Base-by-base conservation (phyloP, 2,329 filamentous ascomycete genomes). In the Aciculosporium take region DNA sequence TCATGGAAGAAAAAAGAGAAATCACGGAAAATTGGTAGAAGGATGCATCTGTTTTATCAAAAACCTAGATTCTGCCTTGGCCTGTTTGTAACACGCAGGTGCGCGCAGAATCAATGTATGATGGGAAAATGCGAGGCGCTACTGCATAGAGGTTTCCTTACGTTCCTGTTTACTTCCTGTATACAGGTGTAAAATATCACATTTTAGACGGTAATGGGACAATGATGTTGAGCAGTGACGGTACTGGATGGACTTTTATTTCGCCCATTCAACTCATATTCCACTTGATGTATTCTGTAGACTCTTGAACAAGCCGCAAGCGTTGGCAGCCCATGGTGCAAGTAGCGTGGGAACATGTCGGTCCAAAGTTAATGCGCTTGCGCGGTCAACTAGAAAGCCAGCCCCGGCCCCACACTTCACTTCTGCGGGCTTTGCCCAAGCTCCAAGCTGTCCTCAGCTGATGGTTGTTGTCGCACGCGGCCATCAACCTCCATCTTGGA, bases 111-210 rank as follows among this genome's bases (percentile, higher is more conserved):
- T 53, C 50, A 54, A 53, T 60, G 56, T 60, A 55, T 54, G 40
- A 45, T 43, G 46, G 45, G 56, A 54, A 57, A 56, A 60, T 55
- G 58, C 56, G 53, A 56, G 56, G 57, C 55, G 60, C 58, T 59
- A 60, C 62, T 62, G 61, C 65, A 68, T 68, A 70, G 66, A 70
- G 56, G 60, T 65, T 66, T 63, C 59, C 57, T 64, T 63, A 57
- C 54, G 58, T 62, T 57, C 55, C 62, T 60, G 56, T 63, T 58
- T 58, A 56, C 57, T 56, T 54, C 53, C 58, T 18, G 59, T 70
- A 64, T 67, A 68, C 64, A 67, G 64, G 62, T 71, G 68, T 71
- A 71, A 63, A 68, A 67, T 70, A 70, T 56, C 59, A 55, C 58
- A 64, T 63, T 60, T 40, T 69, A 69, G 66, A 71, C 58, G 62